phyloP scores from a whole-genome alignment of 129 eudicot genomes.

The Centrapalus pauciflorus region DNA sequence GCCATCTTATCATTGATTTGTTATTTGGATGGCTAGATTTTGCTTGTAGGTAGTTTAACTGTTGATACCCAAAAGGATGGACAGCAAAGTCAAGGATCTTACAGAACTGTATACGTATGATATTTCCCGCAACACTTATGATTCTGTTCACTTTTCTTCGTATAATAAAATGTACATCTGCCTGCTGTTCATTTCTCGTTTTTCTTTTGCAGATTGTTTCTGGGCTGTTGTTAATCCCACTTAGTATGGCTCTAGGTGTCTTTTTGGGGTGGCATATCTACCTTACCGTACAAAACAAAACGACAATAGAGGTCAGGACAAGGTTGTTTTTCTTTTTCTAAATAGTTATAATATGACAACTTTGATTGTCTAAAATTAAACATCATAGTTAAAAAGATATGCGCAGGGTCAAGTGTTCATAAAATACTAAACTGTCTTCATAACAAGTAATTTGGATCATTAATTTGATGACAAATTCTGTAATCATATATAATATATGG shows the following conservation, averaged over 20 bases:
- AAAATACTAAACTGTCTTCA: no score
- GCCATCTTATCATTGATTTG: background rate
- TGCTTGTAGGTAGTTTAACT: slow-evolving; percentile 76
- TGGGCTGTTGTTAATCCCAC: slow-evolving; percentile 54
- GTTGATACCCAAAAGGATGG: slow-evolving; percentile 42
- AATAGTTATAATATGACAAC: no score
- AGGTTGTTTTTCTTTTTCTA: no score
- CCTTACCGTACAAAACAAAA: slow-evolving; percentile 73
- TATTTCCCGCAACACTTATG: background rate
- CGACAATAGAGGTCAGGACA: slow-evolving; percentile 94
- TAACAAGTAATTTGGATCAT: no score
- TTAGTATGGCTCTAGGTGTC: slow-evolving; percentile 53
- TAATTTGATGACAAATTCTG: no score
- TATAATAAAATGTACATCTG: background rate
- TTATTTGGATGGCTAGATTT: slow-evolving; percentile 38
- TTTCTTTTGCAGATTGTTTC: slow-evolving; percentile 53
- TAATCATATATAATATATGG: no score
- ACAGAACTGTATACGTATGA: slow-evolving; percentile 59
- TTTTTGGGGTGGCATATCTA: slow-evolving; percentile 78
- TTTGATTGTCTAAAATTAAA: no score
- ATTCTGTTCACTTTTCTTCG: background rate
- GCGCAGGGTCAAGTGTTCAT: no score
- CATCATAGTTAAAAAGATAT: no score
- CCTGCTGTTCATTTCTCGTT: background rate
- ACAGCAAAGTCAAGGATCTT: slow-evolving; percentile 42